Evolutionary conservation across 495 filamentous ascomycete species (phyloP).

Genomic region (Rostrohypoxylon terebratum): DNA sequence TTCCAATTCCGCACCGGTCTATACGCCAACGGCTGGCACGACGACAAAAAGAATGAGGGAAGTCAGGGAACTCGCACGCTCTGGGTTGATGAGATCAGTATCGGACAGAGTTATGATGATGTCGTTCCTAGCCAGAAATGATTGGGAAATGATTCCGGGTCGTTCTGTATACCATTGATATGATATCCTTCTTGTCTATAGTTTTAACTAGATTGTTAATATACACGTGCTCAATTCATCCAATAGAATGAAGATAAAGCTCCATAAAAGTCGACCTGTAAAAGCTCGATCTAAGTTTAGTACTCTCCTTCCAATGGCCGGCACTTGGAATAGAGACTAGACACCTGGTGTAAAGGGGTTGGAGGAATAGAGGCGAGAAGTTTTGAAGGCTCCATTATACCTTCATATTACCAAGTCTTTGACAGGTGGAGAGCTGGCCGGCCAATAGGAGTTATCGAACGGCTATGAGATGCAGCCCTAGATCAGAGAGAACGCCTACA

Average conservation of each 20-base stretch:
- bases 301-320: not conserved
- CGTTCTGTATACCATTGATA: not conserved
- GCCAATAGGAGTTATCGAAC: conserved; percentile 10
- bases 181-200: conserved; percentile 7
- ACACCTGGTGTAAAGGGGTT: not conserved
- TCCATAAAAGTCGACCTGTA: not conserved
- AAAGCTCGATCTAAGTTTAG: not conserved
- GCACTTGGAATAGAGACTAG: not conserved
- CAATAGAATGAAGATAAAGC: not conserved
- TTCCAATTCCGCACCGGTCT: conserved; percentile 66
- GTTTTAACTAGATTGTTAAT: not conserved
- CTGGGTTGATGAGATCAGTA: conserved; percentile 64
- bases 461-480: conserved; percentile 8
- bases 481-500: not conserved
- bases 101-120: conserved; percentile 60
- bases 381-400: not conserved
- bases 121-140: conserved; percentile 47
- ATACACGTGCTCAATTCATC: not conserved
- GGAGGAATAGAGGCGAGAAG: not conserved
- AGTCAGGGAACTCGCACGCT: conserved; percentile 61
- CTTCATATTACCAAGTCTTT: not conserved
- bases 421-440: not conserved
- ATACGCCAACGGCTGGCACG: conserved; percentile 68
- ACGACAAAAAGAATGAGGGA: conserved; percentile 57
- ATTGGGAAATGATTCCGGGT: not conserved